A percentile compares a stretch with the other conserved stretches of the same genome.
These are phyloP conservation scores for Eugenia klotzschiana DNA, from an alignment of 441 rosid species.

Conservation along the genomic window DNA sequence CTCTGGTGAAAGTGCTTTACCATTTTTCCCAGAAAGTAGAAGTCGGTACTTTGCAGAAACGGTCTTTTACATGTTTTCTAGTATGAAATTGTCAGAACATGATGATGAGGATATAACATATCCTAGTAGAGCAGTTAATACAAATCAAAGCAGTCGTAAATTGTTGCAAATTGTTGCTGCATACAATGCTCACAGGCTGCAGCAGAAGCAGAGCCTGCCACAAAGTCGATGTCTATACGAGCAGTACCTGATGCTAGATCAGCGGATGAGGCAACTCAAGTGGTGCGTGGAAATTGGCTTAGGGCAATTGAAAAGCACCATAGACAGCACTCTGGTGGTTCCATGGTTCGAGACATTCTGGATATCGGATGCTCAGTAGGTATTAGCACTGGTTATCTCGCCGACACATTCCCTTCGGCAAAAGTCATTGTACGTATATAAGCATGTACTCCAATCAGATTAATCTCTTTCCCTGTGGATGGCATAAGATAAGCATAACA, in stretches of 20 bases:
- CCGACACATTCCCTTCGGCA: slow-evolving; percentile 34
- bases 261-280: slow-evolving; percentile 25
- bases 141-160: not conserved
- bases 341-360: slow-evolving; percentile 21
- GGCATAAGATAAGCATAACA: not conserved
- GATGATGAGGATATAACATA: not conserved
- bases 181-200: slow-evolving; percentile 27
- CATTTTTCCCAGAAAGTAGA: not conserved
- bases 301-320: slow-evolving; percentile 29
- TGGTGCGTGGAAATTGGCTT: slow-evolving; percentile 46
- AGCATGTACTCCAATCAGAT: not conserved
- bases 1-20: not conserved
- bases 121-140: not conserved
- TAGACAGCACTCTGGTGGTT: slow-evolving; percentile 19
- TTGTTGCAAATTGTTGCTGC: not conserved
- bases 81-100: not conserved
- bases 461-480: not conserved
- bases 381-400: slow-evolving; percentile 35
- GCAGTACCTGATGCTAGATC: slow-evolving; percentile 35
- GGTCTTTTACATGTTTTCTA: not conserved
- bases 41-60: not conserved
- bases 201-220: slow-evolving; percentile 57
- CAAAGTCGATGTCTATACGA: slow-evolving; percentile 33
- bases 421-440: slow-evolving; percentile 32
- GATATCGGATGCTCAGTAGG: slow-evolving; percentile 63